A percentile compares a stretch with the other conserved stretches of the same genome.
Evolutionary conservation across 2,329 filamentous ascomycete species (phyloP).

Genomic region (Grosmannia huntii): DNA sequence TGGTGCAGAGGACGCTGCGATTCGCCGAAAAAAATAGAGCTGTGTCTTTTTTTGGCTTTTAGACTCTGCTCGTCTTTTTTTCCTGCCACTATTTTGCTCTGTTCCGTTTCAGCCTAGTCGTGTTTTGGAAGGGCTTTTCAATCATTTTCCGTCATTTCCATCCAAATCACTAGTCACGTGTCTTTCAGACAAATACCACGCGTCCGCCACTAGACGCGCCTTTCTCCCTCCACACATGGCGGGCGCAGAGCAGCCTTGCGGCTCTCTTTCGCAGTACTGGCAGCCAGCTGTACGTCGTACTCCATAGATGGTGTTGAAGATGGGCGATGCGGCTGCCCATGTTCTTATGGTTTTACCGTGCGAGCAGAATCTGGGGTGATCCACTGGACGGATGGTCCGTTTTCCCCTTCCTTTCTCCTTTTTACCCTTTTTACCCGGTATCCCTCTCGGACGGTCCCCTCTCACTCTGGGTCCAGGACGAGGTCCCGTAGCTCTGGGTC

Average conservation of each 20-base stretch:
- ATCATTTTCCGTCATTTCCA: neutral
- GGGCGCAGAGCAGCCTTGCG: neutral
- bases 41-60: neutral
- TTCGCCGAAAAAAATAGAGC: constrained; percentile 4
- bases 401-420: neutral
- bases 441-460: too few relatives aligned
- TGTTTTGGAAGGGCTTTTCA: neutral
- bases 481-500: constrained; percentile 55
- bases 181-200: neutral
- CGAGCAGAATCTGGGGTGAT: too few relatives aligned
- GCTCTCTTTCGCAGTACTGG: neutral
- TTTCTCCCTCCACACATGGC: neutral
- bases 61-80: neutral
- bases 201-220: neutral
- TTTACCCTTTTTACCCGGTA: neutral
- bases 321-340: too few relatives aligned
- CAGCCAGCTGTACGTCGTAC: neutral
- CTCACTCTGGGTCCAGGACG: constrained; percentile 52
- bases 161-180: constrained; percentile 7
- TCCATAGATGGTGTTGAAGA: too few relatives aligned
- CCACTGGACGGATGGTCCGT: too few relatives aligned
- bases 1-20: neutral
- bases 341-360: too few relatives aligned
- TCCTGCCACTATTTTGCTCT: too few relatives aligned
- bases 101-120: neutral